Evolutionary conservation across 306 rosid genomes (phyloP), one percentile per base, ranked within the genome.

Genomic region (Bauhinia variegata): DNA sequence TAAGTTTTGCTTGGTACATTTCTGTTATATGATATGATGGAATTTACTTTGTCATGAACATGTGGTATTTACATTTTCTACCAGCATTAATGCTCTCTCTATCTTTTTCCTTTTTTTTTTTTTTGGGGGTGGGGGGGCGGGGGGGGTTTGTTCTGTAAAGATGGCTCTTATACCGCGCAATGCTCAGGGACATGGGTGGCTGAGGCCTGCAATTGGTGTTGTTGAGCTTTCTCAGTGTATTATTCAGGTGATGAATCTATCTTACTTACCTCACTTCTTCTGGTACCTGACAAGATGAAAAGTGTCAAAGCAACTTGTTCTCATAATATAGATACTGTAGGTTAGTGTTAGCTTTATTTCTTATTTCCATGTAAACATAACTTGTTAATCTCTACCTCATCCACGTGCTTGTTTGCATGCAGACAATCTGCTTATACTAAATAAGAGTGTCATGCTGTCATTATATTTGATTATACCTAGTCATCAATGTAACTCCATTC

Each of bases 101-200:
- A n/a, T 68, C 67, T 70, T 52, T 74, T n/a, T n/a, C n/a, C n/a
- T n/a, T n/a, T n/a, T n/a, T n/a, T n/a, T n/a, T n/a, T n/a, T n/a
- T n/a, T n/a, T n/a, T n/a, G n/a, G n/a, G n/a, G n/a, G n/a, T n/a
- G n/a, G n/a, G n/a, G n/a, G n/a, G n/a, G n/a, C n/a, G n/a, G n/a
- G n/a, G n/a, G n/a, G n/a, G n/a, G n/a, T n/a, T 75, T 42, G 47
- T 42, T 57, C 41, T 39, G 28, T 23, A 71, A 64, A 95, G 97
- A 95, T 90, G 97, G 97, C 99, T 73, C 78, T 95, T 73, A 81
- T 88, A 71, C 99, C 97, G 50, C 89, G 96, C 63, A 95, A 83
- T 58, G 83, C 91, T 78, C 97, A 88, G 82, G 99, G 99, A 62
- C 96, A 88, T 61, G 99, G 99, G 54, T 95, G 99, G 97, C 84